Base-by-base conservation (phyloP, 2,329 filamentous ascomycete species). In the Clathrospora elynae region DNA sequence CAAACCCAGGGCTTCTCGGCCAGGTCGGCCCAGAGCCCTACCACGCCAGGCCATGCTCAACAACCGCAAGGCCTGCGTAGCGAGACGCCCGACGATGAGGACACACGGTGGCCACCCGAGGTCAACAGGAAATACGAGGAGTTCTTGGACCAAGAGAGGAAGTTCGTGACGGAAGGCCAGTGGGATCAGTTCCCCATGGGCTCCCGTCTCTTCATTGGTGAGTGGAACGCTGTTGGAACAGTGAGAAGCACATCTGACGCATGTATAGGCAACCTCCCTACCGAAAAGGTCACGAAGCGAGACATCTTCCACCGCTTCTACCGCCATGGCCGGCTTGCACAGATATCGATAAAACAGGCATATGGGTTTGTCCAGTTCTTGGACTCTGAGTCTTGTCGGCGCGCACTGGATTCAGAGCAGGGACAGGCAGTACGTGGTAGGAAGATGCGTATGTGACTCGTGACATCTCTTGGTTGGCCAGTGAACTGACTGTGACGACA, bases 281-380 rank as follows among this genome's bases (percentile, higher is more conserved):
- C 88, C 38, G 92, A 97, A 67, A 86, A 91, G 64, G 91, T 96
- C 10, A 93, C 89, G 5, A 97, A 97, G 72, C 83, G 87, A 54
- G 91, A 97, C 70, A 84, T 97, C 6, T 97, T 96, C 71, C 87
- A 95, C 64, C 79, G 92, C 12, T 97, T 99, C 66, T 84, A 90
- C 64, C 81, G 79, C 43, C 91, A 90, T 66, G 93, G 93, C 39
- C 86, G 85, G 49, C 77, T 99, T 32, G 92, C 91, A 2, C 93
- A 99, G 67, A 93, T 97, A 47, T 95, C 90, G 1, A 89, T 97
- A 59, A 97, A 97, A 71, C 90, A 93, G 55, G 91, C 91, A 1
- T 97, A 96, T 71, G 93, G 93, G 1, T 99, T 97, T 66, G 90
- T 97, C 23, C 93, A 97, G 67, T 99, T 95, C 55, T 80, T 96